Conservation (phyloP, 2,329 filamentous ascomycete species). For the Magnaporthiopsis poae region DNA sequence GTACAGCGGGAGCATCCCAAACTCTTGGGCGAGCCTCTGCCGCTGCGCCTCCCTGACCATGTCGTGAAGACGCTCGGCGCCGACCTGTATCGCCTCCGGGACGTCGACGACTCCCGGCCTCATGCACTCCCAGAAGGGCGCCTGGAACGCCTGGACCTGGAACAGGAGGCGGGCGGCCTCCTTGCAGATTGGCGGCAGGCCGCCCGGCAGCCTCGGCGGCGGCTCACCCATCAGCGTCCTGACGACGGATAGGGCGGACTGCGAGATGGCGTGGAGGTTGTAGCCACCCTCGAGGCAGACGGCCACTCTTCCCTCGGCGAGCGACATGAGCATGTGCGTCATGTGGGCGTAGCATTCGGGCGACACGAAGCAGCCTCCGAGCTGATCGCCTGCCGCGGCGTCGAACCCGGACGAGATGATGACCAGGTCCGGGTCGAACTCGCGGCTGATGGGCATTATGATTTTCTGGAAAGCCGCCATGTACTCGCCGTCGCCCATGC, state of each 20-base stretch:
- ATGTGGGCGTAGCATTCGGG: conserved; percentile 92
- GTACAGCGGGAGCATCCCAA: conserved; percentile 70
- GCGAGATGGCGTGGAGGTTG: conserved; percentile 84
- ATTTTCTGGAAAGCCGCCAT: conserved; percentile 92
- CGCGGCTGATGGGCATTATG: conserved; percentile 88
- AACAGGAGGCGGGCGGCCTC: conserved; percentile 47
- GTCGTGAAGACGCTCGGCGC: conserved; percentile 62
- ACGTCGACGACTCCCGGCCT: conserved; percentile 55
- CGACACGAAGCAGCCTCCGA: conserved; percentile 86
- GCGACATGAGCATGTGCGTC: conserved; percentile 97
- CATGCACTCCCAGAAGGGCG: conserved; percentile 80
- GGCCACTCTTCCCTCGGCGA: conserved; percentile 79
- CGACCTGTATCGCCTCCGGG: conserved; percentile 39
- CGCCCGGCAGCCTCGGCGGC: conserved; percentile 46
- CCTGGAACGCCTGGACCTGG: conserved; percentile 50
- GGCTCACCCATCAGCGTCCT: conserved; percentile 92
- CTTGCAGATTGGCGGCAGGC: conserved; percentile 44
- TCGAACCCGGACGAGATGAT: conserved; percentile 95
- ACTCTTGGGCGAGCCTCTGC: conserved; percentile 57
- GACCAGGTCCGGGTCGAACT: conserved; percentile 88
- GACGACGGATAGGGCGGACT: conserved; percentile 83
- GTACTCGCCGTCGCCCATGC: conserved; percentile 95
- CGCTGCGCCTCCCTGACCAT: conserved; percentile 70
- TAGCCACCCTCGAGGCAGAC: conserved; percentile 95
- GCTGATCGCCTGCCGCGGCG: conserved; percentile 82